phyloP scores from a whole-genome alignment of 2,329 filamentous ascomycete genomes.

The Rhexocercosporidium sp. region DNA sequence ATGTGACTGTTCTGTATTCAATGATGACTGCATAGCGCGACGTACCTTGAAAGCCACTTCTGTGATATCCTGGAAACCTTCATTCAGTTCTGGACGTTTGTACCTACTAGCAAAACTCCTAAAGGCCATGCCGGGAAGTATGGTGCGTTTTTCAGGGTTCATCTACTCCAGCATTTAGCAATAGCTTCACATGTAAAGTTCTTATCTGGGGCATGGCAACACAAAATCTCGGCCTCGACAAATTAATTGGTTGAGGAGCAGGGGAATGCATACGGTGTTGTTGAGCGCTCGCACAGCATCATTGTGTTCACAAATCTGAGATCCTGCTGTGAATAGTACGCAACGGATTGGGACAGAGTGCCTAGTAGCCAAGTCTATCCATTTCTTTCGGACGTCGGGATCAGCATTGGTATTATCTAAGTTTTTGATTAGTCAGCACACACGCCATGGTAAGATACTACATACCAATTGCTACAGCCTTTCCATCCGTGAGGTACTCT shows the following conservation, averaged over 20 bases:
- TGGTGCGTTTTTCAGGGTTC: conserved; percentile 80
- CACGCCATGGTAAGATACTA: conserved; percentile 27
- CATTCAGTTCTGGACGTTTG: conserved; percentile 70
- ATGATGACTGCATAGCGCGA: conserved; percentile 20
- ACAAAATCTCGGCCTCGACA: neutral
- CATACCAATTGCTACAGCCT: conserved; percentile 79
- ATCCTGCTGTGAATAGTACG: conserved; percentile 81
- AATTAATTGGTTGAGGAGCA: conserved; percentile 14
- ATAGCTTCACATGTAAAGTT: conserved; percentile 18
- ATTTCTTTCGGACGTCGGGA: conserved; percentile 74
- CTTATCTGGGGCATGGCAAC: conserved; percentile 13
- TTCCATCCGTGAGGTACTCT: conserved; percentile 65
- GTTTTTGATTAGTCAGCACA: neutral
- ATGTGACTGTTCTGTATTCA: neutral
- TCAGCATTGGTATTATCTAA: conserved; percentile 96
- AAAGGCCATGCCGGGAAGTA: conserved; percentile 82
- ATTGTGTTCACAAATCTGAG: conserved; percentile 74
- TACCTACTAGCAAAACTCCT: conserved; percentile 75
- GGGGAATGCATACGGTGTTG: conserved; percentile 34
- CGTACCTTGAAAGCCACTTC: conserved; percentile 73
- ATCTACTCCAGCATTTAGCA: conserved; percentile 50
- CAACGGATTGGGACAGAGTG: conserved; percentile 79
- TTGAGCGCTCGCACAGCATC: conserved; percentile 80
- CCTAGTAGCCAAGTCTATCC: conserved; percentile 76
- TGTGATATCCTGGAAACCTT: conserved; percentile 84